Evolutionary conservation across 2,329 filamentous ascomycete genomes (phyloP).

Genomic region (Trichoderma guizhouense): DNA sequence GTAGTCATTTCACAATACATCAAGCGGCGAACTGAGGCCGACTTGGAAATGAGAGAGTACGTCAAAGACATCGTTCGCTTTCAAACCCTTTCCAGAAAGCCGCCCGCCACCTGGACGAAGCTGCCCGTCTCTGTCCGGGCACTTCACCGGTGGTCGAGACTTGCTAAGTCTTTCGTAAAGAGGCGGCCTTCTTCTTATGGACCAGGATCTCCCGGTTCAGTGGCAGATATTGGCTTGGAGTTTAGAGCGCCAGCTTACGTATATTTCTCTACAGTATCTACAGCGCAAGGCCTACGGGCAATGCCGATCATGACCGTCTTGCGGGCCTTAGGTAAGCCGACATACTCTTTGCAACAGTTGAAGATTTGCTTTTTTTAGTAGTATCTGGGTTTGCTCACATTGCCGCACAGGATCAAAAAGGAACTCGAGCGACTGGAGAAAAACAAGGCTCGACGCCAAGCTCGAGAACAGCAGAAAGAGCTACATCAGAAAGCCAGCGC

Average conservation of each 20-base stretch:
- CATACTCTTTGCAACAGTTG: not conserved
- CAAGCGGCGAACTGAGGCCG: conserved; percentile 68
- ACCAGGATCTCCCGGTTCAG: conserved; percentile 30
- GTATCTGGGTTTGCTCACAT: not conserved
- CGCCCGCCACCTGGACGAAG: conserved; percentile 20
- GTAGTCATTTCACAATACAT: conserved; percentile 87
- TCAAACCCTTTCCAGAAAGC: conserved; percentile 2
- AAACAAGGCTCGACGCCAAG: conserved; percentile 86
- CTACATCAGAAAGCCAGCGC: conserved; percentile 46
- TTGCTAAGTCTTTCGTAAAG: conserved; percentile 18
- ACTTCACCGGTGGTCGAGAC: conserved; percentile 24
- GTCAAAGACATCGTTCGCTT: conserved; percentile 32
- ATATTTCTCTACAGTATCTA: conserved; percentile 45
- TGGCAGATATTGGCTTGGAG: conserved; percentile 34
- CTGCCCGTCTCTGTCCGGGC: conserved; percentile 22
- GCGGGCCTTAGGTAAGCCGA: conserved; percentile 38
- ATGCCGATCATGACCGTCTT: conserved; percentile 51
- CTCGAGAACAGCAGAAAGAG: conserved; percentile 85
- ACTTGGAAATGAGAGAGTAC: conserved; percentile 71
- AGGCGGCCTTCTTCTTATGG: conserved; percentile 22
- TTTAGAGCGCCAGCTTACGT: conserved; percentile 38
- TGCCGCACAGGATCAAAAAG: conserved; percentile 38
- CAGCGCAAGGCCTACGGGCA: conserved; percentile 46
- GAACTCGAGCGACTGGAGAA: conserved; percentile 83
- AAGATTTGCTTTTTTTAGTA: not conserved